A percentile compares a stretch with the other conserved stretches of the same genome.
Evolutionary conservation across 192 early-diverging fungal genomes (phyloP).

Genomic region (Helicostylum pulchrum): DNA sequence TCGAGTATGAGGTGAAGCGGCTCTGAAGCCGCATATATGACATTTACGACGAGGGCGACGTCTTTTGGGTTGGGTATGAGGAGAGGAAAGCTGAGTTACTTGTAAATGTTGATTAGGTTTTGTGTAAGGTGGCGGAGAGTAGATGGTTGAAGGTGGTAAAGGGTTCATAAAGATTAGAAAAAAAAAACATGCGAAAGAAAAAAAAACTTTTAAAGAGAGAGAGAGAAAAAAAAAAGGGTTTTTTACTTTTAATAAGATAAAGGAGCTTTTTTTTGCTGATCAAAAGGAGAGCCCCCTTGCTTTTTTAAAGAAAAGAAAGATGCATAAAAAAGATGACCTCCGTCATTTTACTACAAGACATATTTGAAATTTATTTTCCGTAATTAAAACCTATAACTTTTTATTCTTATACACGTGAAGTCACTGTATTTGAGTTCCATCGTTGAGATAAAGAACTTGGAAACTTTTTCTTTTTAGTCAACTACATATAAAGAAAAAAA

Average conservation of each 20-base stretch:
- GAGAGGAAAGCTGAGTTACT: not conserved
- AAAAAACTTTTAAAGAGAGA: not conserved
- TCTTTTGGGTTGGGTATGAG: not conserved
- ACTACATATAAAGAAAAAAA: too few species aligned
- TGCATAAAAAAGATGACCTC: too few species aligned
- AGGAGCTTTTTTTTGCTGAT: not conserved
- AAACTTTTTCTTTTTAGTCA: too few species aligned
- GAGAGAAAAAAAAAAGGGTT: not conserved
- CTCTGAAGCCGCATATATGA: not conserved
- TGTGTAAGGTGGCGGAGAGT: conserved; percentile 11
- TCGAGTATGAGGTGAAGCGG: not conserved
- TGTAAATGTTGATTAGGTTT: not conserved
- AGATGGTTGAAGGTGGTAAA: not conserved
- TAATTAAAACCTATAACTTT: too few species aligned
- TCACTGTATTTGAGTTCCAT: too few species aligned
- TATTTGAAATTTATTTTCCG: too few species aligned
- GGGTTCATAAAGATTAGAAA: conserved; percentile 3
- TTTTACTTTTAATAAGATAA: not conserved
- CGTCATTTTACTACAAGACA: too few species aligned
- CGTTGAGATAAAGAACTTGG: too few species aligned
- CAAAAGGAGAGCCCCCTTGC: not conserved
- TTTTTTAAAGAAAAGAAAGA: too few species aligned
- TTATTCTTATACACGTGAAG: too few species aligned
- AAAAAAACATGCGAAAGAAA: conserved; percentile 7
- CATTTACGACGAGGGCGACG: not conserved